Evolutionary conservation across 2,329 filamentous ascomycete genomes (phyloP), one percentile per base, ranked within the genome.

Genomic region (Raffaelea deltoideospora): DNA sequence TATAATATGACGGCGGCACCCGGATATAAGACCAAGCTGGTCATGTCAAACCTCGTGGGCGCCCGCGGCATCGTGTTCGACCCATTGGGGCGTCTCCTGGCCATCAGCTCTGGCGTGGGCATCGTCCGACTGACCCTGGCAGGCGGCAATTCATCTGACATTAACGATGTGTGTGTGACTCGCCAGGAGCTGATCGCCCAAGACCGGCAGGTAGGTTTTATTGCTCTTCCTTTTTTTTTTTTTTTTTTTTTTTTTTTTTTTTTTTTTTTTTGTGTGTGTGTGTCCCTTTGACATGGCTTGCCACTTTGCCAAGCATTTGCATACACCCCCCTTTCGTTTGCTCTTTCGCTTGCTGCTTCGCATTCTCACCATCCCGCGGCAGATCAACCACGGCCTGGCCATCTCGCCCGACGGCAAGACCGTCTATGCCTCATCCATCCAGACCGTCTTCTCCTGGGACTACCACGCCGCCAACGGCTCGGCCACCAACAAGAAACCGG

Each of bases 391-490:
- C 45, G 64, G 64, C 30, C 56, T 69, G 37, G 58, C 62, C 1
- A 48, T 70, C 9, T 63, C 60, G 0, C 43, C 47, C 9, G 61
- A 69, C 48, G 61, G 63, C 30, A 58, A 51, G 31, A 65, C 56
- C 3, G 49, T 70, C 31, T 67, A 65, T 43, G 63, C 61, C 4
- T 79, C 74, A 1, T 67, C 63, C 4, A 51, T 62, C 14, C 61
- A 67, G 33, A 57, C 59, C 19, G 70, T 75, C 18, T 74, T 63
- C 46, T 58, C 68, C 2, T 82, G 73, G 67, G 50, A 57, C 21
- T 83, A 83, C 47, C 61, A 79, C 50, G 55, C 67, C 3, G 44
- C 47, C 1, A 50, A 54, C 2, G 64, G 63, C 18, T 67, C 62
- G 2, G 63, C 67, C 27, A 43, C 30, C 24, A 37, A 43, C 5